Base-by-base conservation (phyloP, 345 rosid species). In the Moricandia moricandioides region DNA sequence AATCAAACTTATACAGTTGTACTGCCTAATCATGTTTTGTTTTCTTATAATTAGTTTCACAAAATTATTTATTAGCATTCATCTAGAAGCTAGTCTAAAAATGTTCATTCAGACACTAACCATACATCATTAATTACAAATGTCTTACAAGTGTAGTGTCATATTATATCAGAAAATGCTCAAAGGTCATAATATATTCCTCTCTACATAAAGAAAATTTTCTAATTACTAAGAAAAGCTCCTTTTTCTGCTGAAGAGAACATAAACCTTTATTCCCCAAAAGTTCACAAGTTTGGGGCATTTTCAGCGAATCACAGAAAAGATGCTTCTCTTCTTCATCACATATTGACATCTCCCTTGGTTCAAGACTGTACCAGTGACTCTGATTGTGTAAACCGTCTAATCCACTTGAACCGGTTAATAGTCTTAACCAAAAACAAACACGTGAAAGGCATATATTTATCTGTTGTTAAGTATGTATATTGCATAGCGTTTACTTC, bases 281-380 rank as follows among this genome's bases (percentile, higher is more conserved):
- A 64, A 70, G 76, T 33, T 21, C 71, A 70, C 59, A 61, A 64
- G 76, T 24, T 77, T 70, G 24, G 33, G 39, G 75, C 66, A 77
- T 77, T 77, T 64, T 70, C 43, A 56, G 65, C 71, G 60, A 77
- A 77, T 56, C 63, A 69, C n/a, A 39, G 7, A 69, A 43, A 33
- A 76, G 58, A 69, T 76, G 79, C 79, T 60, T 67, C 61, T 66
- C 67, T 74, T 74, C 61, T 74, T 59, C 67, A n/a, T 49, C 58
- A 35, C 66, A 43, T 17, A 39, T 73, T 65, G 62, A 56, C 59
- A 16, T 18, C 24, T 13, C 8, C 13, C 7, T 35, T 4, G n/a
- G 17, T 54, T 59, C 8, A 14, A 67, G 7, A 7, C 18, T 1
- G 26, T 27, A 61, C 73, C 56, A 62, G 67, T 67, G 60, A 11